Conservation (phyloP, 345 rosid species). For the Ailanthus altissimus region DNA sequence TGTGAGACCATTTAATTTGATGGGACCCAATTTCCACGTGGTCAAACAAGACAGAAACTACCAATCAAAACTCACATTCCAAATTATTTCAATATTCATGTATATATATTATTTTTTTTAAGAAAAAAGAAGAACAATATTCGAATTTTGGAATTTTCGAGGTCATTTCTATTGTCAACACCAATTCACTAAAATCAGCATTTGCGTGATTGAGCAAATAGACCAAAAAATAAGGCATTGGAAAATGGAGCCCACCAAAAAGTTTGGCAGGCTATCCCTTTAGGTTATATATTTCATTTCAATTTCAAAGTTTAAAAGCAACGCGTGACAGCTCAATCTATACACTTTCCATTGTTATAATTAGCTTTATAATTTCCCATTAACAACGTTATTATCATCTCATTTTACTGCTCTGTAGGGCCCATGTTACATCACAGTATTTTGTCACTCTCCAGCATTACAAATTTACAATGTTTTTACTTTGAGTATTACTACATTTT, state of each 20-base stretch:
- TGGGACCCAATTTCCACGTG: background rate
- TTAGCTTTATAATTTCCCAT: background rate
- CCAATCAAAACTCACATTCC: background rate
- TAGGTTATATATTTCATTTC: background rate
- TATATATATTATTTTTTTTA: no score
- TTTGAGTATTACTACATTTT: no score
- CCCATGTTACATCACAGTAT: background rate
- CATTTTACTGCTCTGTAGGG: background rate
- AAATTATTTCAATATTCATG: no score
- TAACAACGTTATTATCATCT: background rate
- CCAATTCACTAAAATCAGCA: background rate
- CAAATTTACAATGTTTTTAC: no score
- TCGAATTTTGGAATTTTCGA: background rate
- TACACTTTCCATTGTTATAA: background rate
- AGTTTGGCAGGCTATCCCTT: conserved; percentile 19
- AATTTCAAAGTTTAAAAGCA: conserved; percentile 8
- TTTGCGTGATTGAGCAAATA: conserved; percentile 9
- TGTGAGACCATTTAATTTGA: conserved; percentile 4
- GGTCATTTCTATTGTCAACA: background rate
- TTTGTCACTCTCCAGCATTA: background rate
- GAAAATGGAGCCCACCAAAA: conserved; percentile 32
- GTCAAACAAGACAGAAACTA: background rate
- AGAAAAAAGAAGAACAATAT: background rate
- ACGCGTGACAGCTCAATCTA: conserved; percentile 26
- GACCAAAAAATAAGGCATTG: conserved; percentile 25